Evolutionary conservation across 192 early-diverging fungal genomes (phyloP).

Genomic region (Lobosporangium transversale): DNA sequence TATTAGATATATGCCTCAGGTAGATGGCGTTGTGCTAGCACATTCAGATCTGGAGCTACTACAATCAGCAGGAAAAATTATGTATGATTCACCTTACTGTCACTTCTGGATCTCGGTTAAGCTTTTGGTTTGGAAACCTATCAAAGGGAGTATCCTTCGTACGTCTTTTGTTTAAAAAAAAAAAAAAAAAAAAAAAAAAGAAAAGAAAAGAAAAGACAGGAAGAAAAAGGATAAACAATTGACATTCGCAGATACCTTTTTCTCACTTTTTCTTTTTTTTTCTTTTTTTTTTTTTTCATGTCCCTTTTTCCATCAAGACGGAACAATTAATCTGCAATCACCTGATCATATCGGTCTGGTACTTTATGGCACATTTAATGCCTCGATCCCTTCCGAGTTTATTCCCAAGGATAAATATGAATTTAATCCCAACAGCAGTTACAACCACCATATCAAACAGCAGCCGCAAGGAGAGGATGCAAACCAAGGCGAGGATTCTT

Average conservation of each 20-base stretch:
- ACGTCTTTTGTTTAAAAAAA: slow-evolving; percentile 26
- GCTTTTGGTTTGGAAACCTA: slow-evolving; percentile 84
- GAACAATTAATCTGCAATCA: slow-evolving; percentile 91
- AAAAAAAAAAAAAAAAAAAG: too few relatives aligned
- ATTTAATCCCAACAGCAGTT: slow-evolving; percentile 61
- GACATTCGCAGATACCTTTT: too few relatives aligned
- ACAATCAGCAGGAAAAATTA: slow-evolving; percentile 69
- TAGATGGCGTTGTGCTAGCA: slow-evolving; percentile 86
- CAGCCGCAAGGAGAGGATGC: slow-evolving; percentile 44
- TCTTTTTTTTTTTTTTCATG: too few relatives aligned
- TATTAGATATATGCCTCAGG: slow-evolving; percentile 81
- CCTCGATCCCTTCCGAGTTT: slow-evolving; percentile 86
- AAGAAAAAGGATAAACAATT: too few relatives aligned
- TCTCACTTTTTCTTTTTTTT: too few relatives aligned
- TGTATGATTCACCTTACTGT: slow-evolving; percentile 85
- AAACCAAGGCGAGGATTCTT: slow-evolving; percentile 26
- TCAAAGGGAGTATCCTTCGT: slow-evolving; percentile 69
- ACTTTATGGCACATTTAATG: slow-evolving; percentile 95
- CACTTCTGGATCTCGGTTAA: slow-evolving; percentile 78
- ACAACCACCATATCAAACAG: too few relatives aligned
- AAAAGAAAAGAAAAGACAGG: too few relatives aligned
- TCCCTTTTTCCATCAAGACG: slow-evolving; percentile 69
- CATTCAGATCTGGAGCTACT: slow-evolving; percentile 76
- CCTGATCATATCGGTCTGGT: slow-evolving; percentile 94
- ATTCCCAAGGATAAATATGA: slow-evolving; percentile 81